These are phyloP conservation scores for Lipomyces lipofer DNA, from an alignment of 805 yeast genomes.

Conservation along the genomic window DNA sequence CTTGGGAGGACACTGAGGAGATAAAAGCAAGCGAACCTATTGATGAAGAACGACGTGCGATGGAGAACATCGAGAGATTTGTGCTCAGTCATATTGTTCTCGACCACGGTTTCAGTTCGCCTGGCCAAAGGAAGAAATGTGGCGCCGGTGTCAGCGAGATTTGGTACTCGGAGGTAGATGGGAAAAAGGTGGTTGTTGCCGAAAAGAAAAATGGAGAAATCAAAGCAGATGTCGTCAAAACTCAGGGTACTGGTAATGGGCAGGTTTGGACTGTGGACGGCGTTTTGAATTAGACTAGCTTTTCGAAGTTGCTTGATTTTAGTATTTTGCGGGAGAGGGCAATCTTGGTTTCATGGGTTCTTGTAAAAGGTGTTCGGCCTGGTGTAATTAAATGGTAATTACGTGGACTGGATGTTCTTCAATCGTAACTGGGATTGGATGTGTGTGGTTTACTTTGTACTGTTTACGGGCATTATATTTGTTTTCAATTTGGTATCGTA, in stretches of 20 bases:
- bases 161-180: conserved; percentile 25
- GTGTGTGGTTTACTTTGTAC: too few relatives aligned
- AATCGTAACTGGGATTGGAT: too few relatives aligned
- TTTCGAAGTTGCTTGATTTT: too few relatives aligned
- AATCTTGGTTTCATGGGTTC: too few relatives aligned
- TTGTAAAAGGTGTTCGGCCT: too few relatives aligned
- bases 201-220: conserved; percentile 8
- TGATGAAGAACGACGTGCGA: conserved; percentile 52
- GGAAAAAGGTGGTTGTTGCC: conserved; percentile 21
- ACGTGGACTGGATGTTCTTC: too few relatives aligned
- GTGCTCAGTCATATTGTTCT: conserved; percentile 62
- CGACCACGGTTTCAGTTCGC: conserved; percentile 24
- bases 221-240: conserved; percentile 25
- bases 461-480: too few relatives aligned
- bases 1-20: conserved; percentile 78
- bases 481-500: too few relatives aligned
- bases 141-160: conserved; percentile 20
- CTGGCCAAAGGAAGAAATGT: conserved; percentile 17
- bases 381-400: too few relatives aligned
- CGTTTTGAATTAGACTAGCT: conserved; percentile 8
- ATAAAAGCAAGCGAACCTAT: conserved; percentile 42
- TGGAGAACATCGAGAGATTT: conserved; percentile 56
- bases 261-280: conserved; percentile 36
- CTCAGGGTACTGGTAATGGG: conserved; percentile 36
- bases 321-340: too few relatives aligned